Evolutionary conservation across 1,139 yeast species (phyloP).

Genomic region (Pichia sp.): DNA sequence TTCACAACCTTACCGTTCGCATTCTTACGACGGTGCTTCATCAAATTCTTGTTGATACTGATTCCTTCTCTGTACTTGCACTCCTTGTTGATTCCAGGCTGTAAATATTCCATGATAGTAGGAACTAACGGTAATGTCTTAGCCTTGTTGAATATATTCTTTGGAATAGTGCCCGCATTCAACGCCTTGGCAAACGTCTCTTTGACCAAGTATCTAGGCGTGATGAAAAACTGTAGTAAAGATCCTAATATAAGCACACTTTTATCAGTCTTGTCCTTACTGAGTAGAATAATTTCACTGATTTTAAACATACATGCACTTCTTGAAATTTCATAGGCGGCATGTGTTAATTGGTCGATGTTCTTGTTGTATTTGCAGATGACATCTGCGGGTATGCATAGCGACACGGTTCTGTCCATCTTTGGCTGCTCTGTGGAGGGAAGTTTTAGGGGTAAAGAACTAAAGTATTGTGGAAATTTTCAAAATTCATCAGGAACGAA

Average conservation of each 20-base stretch:
- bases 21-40: conserved; percentile 39
- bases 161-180: conserved; percentile 31
- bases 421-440: too few species aligned
- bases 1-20: conserved; percentile 42
- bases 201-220: conserved; percentile 77
- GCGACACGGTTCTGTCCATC: conserved; percentile 3
- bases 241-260: conserved; percentile 59
- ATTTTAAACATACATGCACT: conserved; percentile 68
- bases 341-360: conserved; percentile 68
- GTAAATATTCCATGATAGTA: conserved; percentile 49
- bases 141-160: conserved; percentile 61
- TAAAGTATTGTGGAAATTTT: too few species aligned
- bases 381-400: conserved; percentile 7
- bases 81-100: conserved; percentile 37
- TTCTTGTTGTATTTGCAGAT: conserved; percentile 31
- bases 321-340: conserved; percentile 77
- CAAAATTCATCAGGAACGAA: too few species aligned
- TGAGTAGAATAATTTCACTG: conserved; percentile 64
- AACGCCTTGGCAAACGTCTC: conserved; percentile 49
- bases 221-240: conserved; percentile 75
- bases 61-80: conserved; percentile 62
- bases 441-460: too few species aligned
- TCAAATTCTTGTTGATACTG: conserved; percentile 53
- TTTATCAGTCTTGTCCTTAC: conserved; percentile 33
- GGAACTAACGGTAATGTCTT: conserved; percentile 68